Evolutionary conservation across 805 yeast genomes (phyloP), one percentile per base, ranked within the genome.

Genomic region (Suhomyces kilbournensis): DNA sequence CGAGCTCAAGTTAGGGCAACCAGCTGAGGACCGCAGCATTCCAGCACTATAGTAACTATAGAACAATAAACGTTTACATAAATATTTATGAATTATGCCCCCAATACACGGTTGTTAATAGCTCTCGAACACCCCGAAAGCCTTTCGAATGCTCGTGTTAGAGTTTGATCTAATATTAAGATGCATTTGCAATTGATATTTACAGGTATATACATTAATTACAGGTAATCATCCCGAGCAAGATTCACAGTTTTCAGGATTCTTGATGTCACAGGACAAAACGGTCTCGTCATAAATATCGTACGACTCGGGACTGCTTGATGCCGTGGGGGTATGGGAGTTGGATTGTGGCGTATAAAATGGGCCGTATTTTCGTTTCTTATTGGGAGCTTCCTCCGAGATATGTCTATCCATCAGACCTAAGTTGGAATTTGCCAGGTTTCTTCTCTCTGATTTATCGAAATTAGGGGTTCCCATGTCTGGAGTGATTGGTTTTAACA

Each of bases 201-300:
- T 42, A 42, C 45, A 42, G 20, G 45, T 14, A 22, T 14, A 23
- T 20, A 23, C 26, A 22, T 1, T 48, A 44, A 30, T 20, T 42
- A 26, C 14, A 17, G 30, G 30, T 42, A 7, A 2, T 46, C 47
- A 62, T 23, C 65, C 68, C n/a, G 68, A 64, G 52, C 68, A 64
- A 6, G 65, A 54, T 17, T 63, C 59, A 47, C 68, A 64, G 20
- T 51, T 46, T 44, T 53, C 61, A n/a, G 56, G 48, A 44, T 66
- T 63, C 10, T 60, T 56, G 26, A 67, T 59, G 32, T 62, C 60
- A 58, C 78, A 74, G 7, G 68, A 62, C 44, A 70, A 52, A 1
- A 75, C 69, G 3, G 71, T 69, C 9, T 63, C 56, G 53, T 72
- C 77, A 53, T 66, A 68, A 28, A 74, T 74, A 55, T 67, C 63